Conservation (phyloP, 768 basidiomycete species). For the Grammothele lineata region DNA sequence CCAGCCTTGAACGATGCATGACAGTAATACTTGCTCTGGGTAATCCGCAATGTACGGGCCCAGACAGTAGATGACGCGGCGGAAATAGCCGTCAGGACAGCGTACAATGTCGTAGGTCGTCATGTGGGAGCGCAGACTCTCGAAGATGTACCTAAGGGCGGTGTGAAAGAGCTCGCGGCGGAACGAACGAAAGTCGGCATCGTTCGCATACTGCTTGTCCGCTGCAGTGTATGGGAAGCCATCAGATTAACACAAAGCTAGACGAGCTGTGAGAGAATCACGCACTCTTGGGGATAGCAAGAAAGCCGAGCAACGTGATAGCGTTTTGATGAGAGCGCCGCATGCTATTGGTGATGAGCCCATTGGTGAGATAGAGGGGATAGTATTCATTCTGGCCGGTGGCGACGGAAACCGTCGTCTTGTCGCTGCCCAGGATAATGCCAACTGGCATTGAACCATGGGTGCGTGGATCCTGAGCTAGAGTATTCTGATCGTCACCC, state of each 20-base stretch:
- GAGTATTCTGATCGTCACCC: background rate
- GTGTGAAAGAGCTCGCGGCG: conserved; percentile 13
- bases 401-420: conserved; percentile 23
- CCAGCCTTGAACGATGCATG: conserved; percentile 21
- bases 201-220: background rate
- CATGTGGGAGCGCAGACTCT: conserved; percentile 12
- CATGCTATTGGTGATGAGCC: conserved; percentile 20
- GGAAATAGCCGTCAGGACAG: conserved; percentile 26
- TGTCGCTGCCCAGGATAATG: conserved; percentile 24
- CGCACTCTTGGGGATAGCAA: conserved; percentile 31
- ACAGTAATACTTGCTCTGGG: conserved; percentile 26
- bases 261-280: no score
- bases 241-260: background rate
- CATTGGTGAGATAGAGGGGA: conserved; percentile 24
- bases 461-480: background rate
- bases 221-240: background rate
- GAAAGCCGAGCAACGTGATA: conserved; percentile 17
- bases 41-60: conserved; percentile 30
- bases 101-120: conserved; percentile 9
- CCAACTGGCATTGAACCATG: conserved; percentile 20
- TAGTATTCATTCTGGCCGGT: conserved; percentile 26
- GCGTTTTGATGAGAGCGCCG: conserved; percentile 18
- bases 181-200: conserved; percentile 9
- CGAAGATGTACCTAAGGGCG: conserved; percentile 5
- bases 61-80: conserved; percentile 23